Evolutionary conservation across 2,329 filamentous ascomycete species (phyloP), one percentile per base, ranked within the genome.

Genomic region (Pleurostoma richardsiae): DNA sequence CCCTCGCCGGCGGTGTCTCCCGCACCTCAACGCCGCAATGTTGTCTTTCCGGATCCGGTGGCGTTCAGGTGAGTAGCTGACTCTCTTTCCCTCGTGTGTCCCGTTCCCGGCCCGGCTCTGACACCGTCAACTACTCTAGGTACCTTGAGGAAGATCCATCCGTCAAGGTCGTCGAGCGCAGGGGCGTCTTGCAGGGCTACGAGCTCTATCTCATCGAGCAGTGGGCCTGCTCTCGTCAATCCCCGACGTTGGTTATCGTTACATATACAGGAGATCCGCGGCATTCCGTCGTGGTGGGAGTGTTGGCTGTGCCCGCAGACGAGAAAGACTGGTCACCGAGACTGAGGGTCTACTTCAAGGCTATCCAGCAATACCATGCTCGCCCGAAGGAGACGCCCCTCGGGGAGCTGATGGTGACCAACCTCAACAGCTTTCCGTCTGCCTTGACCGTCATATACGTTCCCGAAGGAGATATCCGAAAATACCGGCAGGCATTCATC

Each of bases 181-280:
- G 82, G 46, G 76, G 78, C 43, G 72, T 79, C 43, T 76, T 99
- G 5, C 71, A 80, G 50, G 92, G 92, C 54, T 97, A 96, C 67
- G 91, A 97, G 65, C 76, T 92, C 51, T 97, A 97, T 66, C 71
- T 97, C 11, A 90, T 97, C 54, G 94, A 97, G 65, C 94, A 99
- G 74, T 99, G 94, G 94, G 90, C 90, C 5, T 96, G 91, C 66
- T 96, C 92, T 10, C 83, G 94, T 44, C 79, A 83, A 47, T 90
- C 95, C 52, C 92, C 92, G 1, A 96, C 92, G 11, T 88, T 95
- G 53, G 81, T 95, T 43, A 95, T 97, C 54, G 88, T 87, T 39
- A 96, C 91, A 3, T 96, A 94, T 61, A 97, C 92, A 0, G 94
- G 92, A 46, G 90, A 96, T 57, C 76, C 82, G 31, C 83, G 82